A percentile compares a stretch with the other conserved stretches of the same genome.
phyloP scores from a whole-genome alignment of 768 basidiomycete species.

The Macrocybe gigantea region DNA sequence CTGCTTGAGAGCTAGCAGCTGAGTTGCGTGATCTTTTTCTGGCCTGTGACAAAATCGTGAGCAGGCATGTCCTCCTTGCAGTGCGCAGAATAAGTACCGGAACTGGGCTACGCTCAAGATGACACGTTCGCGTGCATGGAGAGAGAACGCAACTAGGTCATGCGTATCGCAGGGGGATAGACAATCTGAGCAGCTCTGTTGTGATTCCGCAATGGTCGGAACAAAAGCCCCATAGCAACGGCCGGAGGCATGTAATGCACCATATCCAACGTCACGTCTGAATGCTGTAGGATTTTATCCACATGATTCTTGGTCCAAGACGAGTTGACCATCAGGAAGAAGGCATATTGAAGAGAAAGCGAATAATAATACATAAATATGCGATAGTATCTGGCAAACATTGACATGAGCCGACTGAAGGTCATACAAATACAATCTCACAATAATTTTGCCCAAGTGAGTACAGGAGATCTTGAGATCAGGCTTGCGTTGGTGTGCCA shows the following conservation, averaged over 20 bases:
- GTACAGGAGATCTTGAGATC: constrained; percentile 48
- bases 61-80: background rate
- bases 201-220: constrained; percentile 18
- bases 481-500: constrained; percentile 58
- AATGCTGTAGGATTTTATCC: constrained; percentile 59
- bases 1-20: constrained; percentile 62
- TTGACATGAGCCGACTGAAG: background rate
- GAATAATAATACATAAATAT: constrained; percentile 84
- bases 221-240: constrained; percentile 13
- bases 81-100: constrained; percentile 42
- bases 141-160: constrained; percentile 53
- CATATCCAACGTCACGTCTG: constrained; percentile 42
- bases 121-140: constrained; percentile 51
- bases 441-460: constrained; percentile 62
- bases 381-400: constrained; percentile 69
- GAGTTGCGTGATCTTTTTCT: constrained; percentile 88
- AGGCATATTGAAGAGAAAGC: constrained; percentile 62
- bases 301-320: constrained; percentile 91
- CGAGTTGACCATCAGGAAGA: constrained; percentile 90
- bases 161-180: constrained; percentile 92
- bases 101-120: constrained; percentile 93
- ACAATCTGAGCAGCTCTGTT: constrained; percentile 42
- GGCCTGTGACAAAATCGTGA: constrained; percentile 43
- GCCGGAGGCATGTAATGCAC: constrained; percentile 38
- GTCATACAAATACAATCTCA: constrained; percentile 22